A percentile compares a stretch with the other conserved stretches of the same genome.
These are phyloP conservation scores for Phytophthora sp. DNA, from an alignment of 352 stramenopile genomes.

Conservation along the genomic window DNA sequence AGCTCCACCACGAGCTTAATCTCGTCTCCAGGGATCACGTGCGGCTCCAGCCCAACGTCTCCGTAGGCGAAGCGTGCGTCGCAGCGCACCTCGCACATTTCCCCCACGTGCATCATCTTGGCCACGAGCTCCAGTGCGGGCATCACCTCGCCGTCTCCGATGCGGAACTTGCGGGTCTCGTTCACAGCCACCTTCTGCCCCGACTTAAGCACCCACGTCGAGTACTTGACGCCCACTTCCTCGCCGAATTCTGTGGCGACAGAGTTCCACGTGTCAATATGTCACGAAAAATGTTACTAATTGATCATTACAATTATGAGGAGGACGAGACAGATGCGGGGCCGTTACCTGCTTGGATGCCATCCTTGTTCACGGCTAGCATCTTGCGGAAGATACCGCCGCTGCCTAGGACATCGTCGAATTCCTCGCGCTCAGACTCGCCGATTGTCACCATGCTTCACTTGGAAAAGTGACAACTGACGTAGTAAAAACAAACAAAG, in stretches of 20 bases:
- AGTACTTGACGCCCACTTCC: slow-evolving; percentile 79
- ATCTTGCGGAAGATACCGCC: slow-evolving; percentile 82
- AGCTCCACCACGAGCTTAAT: slow-evolving; percentile 70
- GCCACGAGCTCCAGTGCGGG: slow-evolving; percentile 76
- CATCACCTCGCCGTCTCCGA: slow-evolving; percentile 84
- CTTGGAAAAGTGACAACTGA: neutral
- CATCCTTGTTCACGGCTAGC: slow-evolving; percentile 56
- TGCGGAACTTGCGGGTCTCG: slow-evolving; percentile 73
- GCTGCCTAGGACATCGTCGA: slow-evolving; percentile 81
- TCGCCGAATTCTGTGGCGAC: slow-evolving; percentile 74
- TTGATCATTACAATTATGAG: slow-evolving; percentile 2
- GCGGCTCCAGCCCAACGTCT: slow-evolving; percentile 61
- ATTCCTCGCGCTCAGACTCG: slow-evolving; percentile 58
- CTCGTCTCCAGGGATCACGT: slow-evolving; percentile 52
- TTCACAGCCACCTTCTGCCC: slow-evolving; percentile 48
- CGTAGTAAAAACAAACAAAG: neutral
- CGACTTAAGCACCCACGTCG: slow-evolving; percentile 55
- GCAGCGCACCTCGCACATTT: slow-evolving; percentile 74
- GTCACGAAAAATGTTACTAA: slow-evolving; percentile 2
- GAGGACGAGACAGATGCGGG: neutral
- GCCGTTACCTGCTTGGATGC: slow-evolving; percentile 61
- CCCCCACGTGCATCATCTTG: slow-evolving; percentile 83
- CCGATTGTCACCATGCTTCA: slow-evolving; percentile 41
- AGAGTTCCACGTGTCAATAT: slow-evolving; percentile 20
- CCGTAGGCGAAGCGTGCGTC: slow-evolving; percentile 79